Conservation (phyloP, 1,284 basidiomycete genomes). For the Rhodotorula sp. region DNA sequence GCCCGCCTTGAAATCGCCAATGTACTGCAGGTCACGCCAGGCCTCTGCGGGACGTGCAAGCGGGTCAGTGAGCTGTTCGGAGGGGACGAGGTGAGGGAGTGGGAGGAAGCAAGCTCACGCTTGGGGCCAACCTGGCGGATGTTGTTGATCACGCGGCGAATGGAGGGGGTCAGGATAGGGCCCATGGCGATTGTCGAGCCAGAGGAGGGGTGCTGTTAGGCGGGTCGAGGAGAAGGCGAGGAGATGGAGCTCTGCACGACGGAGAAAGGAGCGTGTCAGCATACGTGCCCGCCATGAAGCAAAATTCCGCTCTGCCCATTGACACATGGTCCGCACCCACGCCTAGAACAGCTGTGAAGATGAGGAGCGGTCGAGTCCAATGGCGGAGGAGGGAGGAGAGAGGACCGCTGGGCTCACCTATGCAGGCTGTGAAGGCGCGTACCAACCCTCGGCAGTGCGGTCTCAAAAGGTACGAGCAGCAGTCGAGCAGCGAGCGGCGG, state of each 20-base stretch:
- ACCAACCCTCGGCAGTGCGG: background rate
- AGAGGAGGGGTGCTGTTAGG: background rate
- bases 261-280: background rate
- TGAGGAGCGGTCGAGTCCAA: background rate
- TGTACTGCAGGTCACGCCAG: slow-evolving; percentile 59
- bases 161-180: slow-evolving; percentile 62
- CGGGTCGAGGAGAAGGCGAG: background rate
- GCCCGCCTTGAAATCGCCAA: slow-evolving; percentile 86
- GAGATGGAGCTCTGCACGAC: too few species aligned
- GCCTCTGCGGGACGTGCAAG: slow-evolving; percentile 57
- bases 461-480: background rate
- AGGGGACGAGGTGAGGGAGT: too few species aligned
- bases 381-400: background rate
- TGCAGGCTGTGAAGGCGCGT: background rate
- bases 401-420: background rate
- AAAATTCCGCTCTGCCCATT: too few species aligned
- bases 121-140: slow-evolving; percentile 71
- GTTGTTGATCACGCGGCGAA: slow-evolving; percentile 72
- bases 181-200: background rate
- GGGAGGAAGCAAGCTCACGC: slow-evolving; percentile 11
- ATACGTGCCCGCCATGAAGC: too few species aligned
- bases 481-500: background rate
- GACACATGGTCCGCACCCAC: too few species aligned
- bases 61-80: background rate
- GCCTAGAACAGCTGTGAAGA: background rate